Evolutionary conservation across 768 basidiomycete species (phyloP).

Genomic region (Myochromella boudieri): DNA sequence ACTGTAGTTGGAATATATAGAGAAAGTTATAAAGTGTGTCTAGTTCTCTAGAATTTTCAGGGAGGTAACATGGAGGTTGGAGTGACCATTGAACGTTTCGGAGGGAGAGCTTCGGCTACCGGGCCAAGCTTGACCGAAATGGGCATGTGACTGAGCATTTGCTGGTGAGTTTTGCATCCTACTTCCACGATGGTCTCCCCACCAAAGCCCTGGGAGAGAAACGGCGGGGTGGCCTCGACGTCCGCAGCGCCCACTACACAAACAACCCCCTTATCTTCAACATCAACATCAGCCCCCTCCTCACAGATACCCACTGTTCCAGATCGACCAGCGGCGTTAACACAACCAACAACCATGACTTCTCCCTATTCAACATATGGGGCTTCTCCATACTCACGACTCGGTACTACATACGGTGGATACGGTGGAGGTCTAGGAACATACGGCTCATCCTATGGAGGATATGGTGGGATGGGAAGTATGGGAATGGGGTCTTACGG

Average conservation of each 20-base stretch:
- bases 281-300: slow-evolving; percentile 26
- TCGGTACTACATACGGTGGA: slow-evolving; percentile 33
- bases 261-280: slow-evolving; percentile 25
- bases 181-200: slow-evolving; percentile 66
- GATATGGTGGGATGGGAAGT: slow-evolving; percentile 25
- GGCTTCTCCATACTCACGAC: slow-evolving; percentile 42
- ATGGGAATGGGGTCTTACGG: slow-evolving; percentile 34
- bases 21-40: no score
- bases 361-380: slow-evolving; percentile 46
- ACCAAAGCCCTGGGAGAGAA: slow-evolving; percentile 88
- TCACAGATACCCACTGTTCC: slow-evolving; percentile 46
- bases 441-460: slow-evolving; percentile 27
- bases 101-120: no score
- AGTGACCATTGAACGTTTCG: no score
- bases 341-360: slow-evolving; percentile 34
- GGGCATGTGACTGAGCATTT: slow-evolving; percentile 5
- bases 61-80: no score
- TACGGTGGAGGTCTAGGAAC: slow-evolving; percentile 30
- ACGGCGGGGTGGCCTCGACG: slow-evolving; percentile 38
- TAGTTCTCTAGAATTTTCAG: no score
- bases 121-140: no score
- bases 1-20: no score
- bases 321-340: slow-evolving; percentile 58
- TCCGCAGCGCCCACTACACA: slow-evolving; percentile 21
- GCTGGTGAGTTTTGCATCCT: not conserved